These are phyloP conservation scores for Coemansia sp. DNA, from an alignment of 192 early-diverging fungal genomes.

Conservation along the genomic window DNA sequence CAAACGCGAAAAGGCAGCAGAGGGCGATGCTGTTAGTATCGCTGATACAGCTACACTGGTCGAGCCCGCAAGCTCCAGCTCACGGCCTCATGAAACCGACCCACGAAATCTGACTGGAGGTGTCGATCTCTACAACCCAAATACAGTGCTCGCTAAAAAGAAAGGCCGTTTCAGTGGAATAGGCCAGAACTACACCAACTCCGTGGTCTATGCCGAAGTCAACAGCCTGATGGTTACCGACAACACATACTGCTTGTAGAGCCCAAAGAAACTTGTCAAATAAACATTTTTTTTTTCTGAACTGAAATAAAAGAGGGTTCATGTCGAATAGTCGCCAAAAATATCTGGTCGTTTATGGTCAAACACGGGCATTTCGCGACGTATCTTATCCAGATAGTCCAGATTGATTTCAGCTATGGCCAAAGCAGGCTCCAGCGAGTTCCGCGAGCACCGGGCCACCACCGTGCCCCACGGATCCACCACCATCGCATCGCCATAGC, in stretches of 20 bases:
- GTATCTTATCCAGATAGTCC: slow-evolving; percentile 57
- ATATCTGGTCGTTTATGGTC: slow-evolving; percentile 66
- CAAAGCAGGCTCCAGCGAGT: slow-evolving; percentile 56
- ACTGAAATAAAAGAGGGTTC: neutral
- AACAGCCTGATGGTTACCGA: no score
- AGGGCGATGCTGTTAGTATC: neutral
- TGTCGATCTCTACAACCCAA: no score
- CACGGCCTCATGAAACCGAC: no score
- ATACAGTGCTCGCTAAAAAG: no score
- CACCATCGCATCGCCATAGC: slow-evolving; percentile 81
- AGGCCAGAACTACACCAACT: no score
- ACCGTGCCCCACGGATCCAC: slow-evolving; percentile 82
- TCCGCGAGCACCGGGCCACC: slow-evolving; percentile 60
- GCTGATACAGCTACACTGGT: slow-evolving; percentile 1
- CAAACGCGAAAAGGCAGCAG: neutral
- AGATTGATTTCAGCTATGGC: slow-evolving; percentile 68
- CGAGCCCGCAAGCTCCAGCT: no score
- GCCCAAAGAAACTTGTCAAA: no score
- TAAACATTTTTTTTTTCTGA: no score
- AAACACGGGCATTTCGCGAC: slow-evolving; percentile 73
- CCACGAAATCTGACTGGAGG: no score
- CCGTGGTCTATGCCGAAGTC: no score
- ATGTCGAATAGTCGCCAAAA: slow-evolving; percentile 28
- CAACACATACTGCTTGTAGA: no score
- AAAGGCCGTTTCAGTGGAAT: no score